Evolutionary conservation across 495 filamentous ascomycete species (phyloP).

Genomic region (Talaromyces wortmannii): DNA sequence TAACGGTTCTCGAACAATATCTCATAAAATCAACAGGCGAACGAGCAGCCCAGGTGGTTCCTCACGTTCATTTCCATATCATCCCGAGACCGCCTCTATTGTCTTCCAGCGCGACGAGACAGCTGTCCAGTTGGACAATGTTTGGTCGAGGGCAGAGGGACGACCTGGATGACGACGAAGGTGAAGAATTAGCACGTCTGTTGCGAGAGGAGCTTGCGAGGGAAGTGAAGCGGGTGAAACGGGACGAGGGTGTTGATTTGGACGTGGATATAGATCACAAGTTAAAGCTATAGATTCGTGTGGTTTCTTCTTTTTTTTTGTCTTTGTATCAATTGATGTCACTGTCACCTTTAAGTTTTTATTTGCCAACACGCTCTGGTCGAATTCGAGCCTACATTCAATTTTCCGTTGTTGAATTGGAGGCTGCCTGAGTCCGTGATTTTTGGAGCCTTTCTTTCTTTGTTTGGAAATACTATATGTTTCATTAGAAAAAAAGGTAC

Average conservation of each 20-base stretch:
- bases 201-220: conserved; percentile 55
- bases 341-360: too few relatives aligned
- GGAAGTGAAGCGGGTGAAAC: conserved; percentile 42
- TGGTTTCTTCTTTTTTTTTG: too few relatives aligned
- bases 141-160: conserved; percentile 78
- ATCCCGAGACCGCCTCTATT: conserved; percentile 57
- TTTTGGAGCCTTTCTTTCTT: conserved; percentile 3
- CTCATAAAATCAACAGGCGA: conserved; percentile 40
- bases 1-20: not conserved
- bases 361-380: too few relatives aligned
- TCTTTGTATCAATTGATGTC: too few relatives aligned
- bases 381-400: too few relatives aligned
- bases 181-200: conserved; percentile 48
- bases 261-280: conserved; percentile 10
- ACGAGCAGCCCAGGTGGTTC: conserved; percentile 82
- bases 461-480: conserved; percentile 12
- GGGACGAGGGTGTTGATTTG: conserved; percentile 37
- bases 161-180: conserved; percentile 85
- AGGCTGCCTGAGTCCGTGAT: too few relatives aligned
- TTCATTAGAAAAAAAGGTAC: not conserved
- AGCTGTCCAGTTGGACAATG: conserved; percentile 62
- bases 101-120: conserved; percentile 31
- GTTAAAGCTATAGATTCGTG: not conserved
- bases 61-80: conserved; percentile 88
- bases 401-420: too few relatives aligned